These are phyloP conservation scores for Orbilia javanica DNA, from an alignment of 2,329 filamentous ascomycete genomes.

Conservation along the genomic window DNA sequence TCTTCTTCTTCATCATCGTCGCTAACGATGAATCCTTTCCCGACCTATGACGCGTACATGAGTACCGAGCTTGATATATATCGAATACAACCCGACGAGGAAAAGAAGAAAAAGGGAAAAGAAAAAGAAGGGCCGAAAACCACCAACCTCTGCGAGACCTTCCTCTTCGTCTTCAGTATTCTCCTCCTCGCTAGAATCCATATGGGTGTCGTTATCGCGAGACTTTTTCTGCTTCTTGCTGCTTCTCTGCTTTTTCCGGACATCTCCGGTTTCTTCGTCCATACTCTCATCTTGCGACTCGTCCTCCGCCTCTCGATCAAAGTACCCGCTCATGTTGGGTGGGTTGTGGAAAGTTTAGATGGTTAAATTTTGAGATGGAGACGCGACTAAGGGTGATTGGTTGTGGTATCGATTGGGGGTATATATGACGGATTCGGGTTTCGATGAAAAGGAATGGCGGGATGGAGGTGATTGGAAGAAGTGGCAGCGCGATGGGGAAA, in stretches of 20 bases:
- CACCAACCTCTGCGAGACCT: slow-evolving; percentile 78
- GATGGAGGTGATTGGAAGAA: neutral
- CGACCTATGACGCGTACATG: slow-evolving; percentile 72
- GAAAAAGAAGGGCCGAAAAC: neutral
- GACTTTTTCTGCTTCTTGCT: slow-evolving; percentile 64
- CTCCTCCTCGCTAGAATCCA: slow-evolving; percentile 92
- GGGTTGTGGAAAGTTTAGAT: neutral
- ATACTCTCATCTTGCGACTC: slow-evolving; percentile 86
- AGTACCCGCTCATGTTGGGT: slow-evolving; percentile 76
- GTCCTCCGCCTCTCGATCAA: slow-evolving; percentile 86
- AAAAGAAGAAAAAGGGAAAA: neutral
- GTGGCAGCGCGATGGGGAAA: slow-evolving; percentile 5
- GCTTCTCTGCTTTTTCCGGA: slow-evolving; percentile 66
- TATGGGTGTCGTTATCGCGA: slow-evolving; percentile 67
- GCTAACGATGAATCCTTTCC: slow-evolving; percentile 95
- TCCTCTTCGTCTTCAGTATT: slow-evolving; percentile 93
- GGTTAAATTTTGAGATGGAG: slow-evolving; percentile 4
- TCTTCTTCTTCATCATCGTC: slow-evolving; percentile 86
- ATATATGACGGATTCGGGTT: neutral
- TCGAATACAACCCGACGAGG: neutral
- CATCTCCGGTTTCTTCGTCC: slow-evolving; percentile 79
- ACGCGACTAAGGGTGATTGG: slow-evolving; percentile 39
- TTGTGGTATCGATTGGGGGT: slow-evolving; percentile 11
- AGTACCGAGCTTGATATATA: slow-evolving; percentile 10
- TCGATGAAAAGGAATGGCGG: neutral